Evolutionary conservation across 2,329 filamentous ascomycete genomes (phyloP).

Genomic region (Ophiostoma montium): DNA sequence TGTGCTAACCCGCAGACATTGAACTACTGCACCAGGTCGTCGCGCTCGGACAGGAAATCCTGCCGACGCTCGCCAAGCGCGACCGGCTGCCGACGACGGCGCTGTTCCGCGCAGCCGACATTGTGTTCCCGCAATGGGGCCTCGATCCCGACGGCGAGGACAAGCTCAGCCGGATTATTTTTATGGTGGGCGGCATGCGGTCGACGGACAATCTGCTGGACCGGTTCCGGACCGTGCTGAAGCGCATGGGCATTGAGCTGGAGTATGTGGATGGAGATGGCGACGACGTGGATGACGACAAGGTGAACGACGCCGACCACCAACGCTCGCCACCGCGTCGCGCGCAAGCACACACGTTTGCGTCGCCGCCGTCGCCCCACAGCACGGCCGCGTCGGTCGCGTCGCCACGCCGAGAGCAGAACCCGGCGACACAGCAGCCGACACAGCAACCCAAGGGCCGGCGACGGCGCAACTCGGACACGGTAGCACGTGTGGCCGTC

Average conservation of each 20-base stretch:
- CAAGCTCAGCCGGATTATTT: conserved; percentile 63
- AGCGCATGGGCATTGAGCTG: conserved; percentile 56
- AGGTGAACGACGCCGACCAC: not conserved
- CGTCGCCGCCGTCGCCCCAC: conserved; percentile 6
- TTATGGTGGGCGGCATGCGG: conserved; percentile 58
- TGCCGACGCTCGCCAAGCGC: conserved; percentile 40
- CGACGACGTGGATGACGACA: not conserved
- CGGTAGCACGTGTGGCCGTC: conserved; percentile 8
- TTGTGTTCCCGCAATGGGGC: conserved; percentile 55
- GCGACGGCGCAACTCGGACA: conserved; percentile 16
- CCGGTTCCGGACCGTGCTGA: conserved; percentile 56
- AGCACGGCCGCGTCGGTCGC: conserved; percentile 1
- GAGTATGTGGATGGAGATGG: conserved; percentile 34
- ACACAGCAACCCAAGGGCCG: conserved; percentile 7
- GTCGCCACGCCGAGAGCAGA: conserved; percentile 4
- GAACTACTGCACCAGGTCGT: conserved; percentile 66
- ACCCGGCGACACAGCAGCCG: too few relatives aligned
- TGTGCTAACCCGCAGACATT: conserved; percentile 44
- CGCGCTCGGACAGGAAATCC: conserved; percentile 51
- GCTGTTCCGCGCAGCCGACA: conserved; percentile 69
- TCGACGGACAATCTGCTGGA: conserved; percentile 43
- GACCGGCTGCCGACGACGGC: conserved; percentile 59
- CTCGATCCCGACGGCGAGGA: conserved; percentile 58
- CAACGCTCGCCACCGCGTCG: not conserved
- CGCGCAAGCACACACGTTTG: not conserved